Evolutionary conservation across 306 rosid genomes (phyloP).

Genomic region (Lathyrus tuberosus): DNA sequence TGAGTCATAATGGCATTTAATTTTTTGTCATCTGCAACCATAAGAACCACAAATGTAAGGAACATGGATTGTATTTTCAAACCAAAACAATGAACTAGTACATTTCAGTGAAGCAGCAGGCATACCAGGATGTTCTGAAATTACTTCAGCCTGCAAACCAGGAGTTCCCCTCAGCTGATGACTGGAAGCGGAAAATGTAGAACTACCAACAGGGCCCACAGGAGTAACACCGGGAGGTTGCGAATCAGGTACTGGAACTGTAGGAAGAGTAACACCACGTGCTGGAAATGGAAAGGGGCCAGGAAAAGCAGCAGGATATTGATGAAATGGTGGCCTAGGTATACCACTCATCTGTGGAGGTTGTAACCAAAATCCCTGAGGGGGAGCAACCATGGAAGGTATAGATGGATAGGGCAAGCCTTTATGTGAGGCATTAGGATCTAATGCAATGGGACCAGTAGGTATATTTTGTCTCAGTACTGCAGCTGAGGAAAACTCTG

Average conservation of each 20-base stretch:
- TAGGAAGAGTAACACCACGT: slow-evolving; percentile 64
- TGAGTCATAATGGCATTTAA: slow-evolving; percentile 46
- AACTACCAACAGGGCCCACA: slow-evolving; percentile 46
- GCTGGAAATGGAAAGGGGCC: slow-evolving; percentile 72
- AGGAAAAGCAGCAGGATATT: slow-evolving; percentile 70
- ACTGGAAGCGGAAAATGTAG: slow-evolving; percentile 43
- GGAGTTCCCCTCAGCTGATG: slow-evolving; percentile 52
- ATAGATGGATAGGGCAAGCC: slow-evolving; percentile 60
- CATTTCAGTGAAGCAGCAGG: slow-evolving; percentile 37
- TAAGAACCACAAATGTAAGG: slow-evolving; percentile 30
- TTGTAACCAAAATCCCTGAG: slow-evolving; percentile 82
- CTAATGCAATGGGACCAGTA: slow-evolving; percentile 41
- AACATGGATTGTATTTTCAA: slow-evolving; percentile 32
- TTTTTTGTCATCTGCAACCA: slow-evolving; percentile 57
- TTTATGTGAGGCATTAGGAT: slow-evolving; percentile 53
- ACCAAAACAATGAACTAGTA: slow-evolving; percentile 32
- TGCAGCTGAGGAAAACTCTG: slow-evolving; percentile 55
- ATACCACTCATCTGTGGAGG: slow-evolving; percentile 71
- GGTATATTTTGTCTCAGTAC: slow-evolving; percentile 61
- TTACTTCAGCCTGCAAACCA: slow-evolving; percentile 53
- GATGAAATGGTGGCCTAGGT: slow-evolving; percentile 65
- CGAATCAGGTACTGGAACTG: slow-evolving; percentile 78
- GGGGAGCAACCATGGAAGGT: slow-evolving; percentile 62
- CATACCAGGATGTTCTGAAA: slow-evolving; percentile 63
- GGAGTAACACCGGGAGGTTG: slow-evolving; percentile 95